These are phyloP conservation scores for Suhomyces sp. DNA, from an alignment of 805 yeast genomes.

Conservation along the genomic window DNA sequence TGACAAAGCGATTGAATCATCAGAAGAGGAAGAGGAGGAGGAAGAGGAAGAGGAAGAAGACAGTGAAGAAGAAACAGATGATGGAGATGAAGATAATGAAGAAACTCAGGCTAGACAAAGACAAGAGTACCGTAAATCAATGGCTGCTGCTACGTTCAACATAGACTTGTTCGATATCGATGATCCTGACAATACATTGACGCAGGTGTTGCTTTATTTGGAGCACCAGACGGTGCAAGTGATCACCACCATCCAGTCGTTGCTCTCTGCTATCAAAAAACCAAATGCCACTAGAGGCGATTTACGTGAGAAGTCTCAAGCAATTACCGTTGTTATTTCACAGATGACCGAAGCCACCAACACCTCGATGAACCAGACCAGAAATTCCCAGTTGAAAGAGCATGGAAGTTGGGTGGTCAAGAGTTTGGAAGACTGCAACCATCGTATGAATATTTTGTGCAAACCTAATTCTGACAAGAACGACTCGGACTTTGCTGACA, in stretches of 20 bases:
- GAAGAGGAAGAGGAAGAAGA: slow-evolving; percentile 21
- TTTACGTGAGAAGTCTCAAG: slow-evolving; percentile 65
- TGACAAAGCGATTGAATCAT: slow-evolving; percentile 1
- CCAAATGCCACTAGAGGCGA: slow-evolving; percentile 75
- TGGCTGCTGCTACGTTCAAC: slow-evolving; percentile 59
- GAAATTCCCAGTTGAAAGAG: slow-evolving; percentile 79
- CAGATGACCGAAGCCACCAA: slow-evolving; percentile 91
- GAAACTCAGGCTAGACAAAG: slow-evolving; percentile 38
- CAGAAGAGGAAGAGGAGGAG: slow-evolving; percentile 13
- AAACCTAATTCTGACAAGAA: slow-evolving; percentile 37
- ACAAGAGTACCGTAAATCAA: slow-evolving; percentile 44
- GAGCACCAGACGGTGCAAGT: slow-evolving; percentile 94
- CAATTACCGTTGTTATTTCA: slow-evolving; percentile 73
- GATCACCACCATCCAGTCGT: slow-evolving; percentile 81
- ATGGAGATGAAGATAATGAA: slow-evolving; percentile 14
- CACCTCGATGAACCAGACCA: slow-evolving; percentile 81
- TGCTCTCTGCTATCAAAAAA: slow-evolving; percentile 71
- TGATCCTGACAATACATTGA: slow-evolving; percentile 84
- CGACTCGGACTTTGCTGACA: slow-evolving; percentile 73
- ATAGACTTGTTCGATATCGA: slow-evolving; percentile 75
- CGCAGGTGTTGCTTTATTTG: slow-evolving; percentile 76
- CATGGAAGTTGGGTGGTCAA: slow-evolving; percentile 91
- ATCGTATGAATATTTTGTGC: slow-evolving; percentile 76
- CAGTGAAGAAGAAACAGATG: slow-evolving; percentile 18
- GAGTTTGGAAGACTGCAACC: slow-evolving; percentile 78